phyloP scores from a whole-genome alignment of 257 asterid genomes.

The Nyctanthes arbortristis region DNA sequence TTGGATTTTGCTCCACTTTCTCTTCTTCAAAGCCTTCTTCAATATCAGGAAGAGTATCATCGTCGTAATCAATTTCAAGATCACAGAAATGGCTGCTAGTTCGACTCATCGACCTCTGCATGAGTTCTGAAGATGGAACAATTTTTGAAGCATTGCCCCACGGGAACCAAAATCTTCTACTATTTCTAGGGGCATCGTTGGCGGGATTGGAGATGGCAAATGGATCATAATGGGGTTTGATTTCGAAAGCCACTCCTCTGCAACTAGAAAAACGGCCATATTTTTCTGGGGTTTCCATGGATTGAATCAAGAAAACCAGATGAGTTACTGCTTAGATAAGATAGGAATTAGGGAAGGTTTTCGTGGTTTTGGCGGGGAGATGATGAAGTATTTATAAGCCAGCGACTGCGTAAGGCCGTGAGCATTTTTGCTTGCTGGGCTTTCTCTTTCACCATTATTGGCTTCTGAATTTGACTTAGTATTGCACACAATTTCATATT shows the following conservation, averaged over 20 bases:
- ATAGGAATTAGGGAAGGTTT: neutral
- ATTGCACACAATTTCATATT: neutral
- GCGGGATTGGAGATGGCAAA: constrained; percentile 37
- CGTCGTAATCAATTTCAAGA: constrained; percentile 30
- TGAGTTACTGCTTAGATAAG: neutral
- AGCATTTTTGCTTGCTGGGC: neutral
- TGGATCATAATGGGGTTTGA: constrained; percentile 57
- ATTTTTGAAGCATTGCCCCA: constrained; percentile 45
- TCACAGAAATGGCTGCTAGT: constrained; percentile 80
- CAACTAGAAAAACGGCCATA: constrained; percentile 60
- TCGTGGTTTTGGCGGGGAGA: neutral
- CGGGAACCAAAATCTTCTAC: constrained; percentile 41
- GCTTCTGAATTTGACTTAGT: neutral
- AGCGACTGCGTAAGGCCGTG: neutral
- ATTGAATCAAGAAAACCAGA: neutral
- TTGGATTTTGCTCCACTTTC: neutral
- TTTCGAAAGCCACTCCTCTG: constrained; percentile 77
- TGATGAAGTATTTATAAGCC: constrained; percentile 19
- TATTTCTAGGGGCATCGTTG: constrained; percentile 1
- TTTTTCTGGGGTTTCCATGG: constrained; percentile 37
- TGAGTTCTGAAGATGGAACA: constrained; percentile 36
- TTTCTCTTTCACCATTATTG: neutral
- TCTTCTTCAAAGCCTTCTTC: constrained; percentile 48
- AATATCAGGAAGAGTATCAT: constrained; percentile 34
- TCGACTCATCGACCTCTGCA: constrained; percentile 53